Evolutionary conservation across 2,329 filamentous ascomycete species (phyloP), one percentile per base, ranked within the genome.

Genomic region (Colletotrichum echinochloae): DNA sequence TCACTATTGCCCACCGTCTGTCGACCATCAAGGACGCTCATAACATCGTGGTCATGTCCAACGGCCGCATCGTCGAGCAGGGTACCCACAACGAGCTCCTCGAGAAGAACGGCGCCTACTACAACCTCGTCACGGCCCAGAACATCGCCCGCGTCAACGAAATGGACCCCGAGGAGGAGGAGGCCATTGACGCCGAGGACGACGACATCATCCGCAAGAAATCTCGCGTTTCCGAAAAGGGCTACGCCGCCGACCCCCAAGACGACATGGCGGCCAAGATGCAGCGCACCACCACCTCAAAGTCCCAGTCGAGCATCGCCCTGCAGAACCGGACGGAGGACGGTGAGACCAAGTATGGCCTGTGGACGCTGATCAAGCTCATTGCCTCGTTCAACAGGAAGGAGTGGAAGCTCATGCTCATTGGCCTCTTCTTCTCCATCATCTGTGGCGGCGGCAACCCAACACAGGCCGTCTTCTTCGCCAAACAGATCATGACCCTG

Each of bases 11-110:
- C 52, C 96, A 99, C 83, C 91, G 95, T 74, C 86, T 99, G 11
- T 97, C 94, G 0, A 99, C 96, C 7, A 97, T 99, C 83, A 94
- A 91, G 80, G 91, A 94, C 73, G 95, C 95, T 0, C 92, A 98
- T 80, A 98, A 97, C 77, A 99, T 99, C 74, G 93, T 98, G 16
- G 95, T 98, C 73, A 95, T 99, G 91, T 88, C 90, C 5, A 83
- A 90, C 71, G 96, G 96, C 16, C 84, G 86, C n/a, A 97, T 99
- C 70, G 87, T 97, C 16, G 96, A 99, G 81, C 94, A 98, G 80
- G 96, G 96, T 61, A 95, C 89, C 0, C 96, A 98, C 78, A 89
- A 95, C 69, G 87, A 92, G 18, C 86, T 99, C 14, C 84, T 98
- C 3, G 89, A 90, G 74, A 85, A 81, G 70, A 83, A 88, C 73